A percentile compares a stretch with the other conserved stretches of the same genome.
Evolutionary conservation across 257 asterid species (phyloP).

Genomic region (Jacaranda copaia): DNA sequence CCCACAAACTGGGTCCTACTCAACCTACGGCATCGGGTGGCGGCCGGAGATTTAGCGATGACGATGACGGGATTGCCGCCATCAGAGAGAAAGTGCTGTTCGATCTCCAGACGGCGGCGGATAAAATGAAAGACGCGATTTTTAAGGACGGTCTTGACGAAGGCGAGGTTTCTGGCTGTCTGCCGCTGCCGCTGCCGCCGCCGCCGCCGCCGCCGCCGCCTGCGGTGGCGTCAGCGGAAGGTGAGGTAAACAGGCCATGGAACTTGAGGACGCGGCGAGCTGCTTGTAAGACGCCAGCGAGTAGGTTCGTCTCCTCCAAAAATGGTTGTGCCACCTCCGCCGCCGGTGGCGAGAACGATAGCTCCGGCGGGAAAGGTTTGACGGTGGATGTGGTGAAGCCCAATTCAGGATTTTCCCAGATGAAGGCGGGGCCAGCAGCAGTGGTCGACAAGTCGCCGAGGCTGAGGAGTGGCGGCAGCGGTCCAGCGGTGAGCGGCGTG

Average conservation of each 20-base stretch:
- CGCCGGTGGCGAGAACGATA: constrained; percentile 21
- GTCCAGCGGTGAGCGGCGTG: constrained; percentile 38
- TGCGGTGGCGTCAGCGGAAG: constrained; percentile 34
- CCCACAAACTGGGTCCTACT: constrained; percentile 22
- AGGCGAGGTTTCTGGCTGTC: constrained; percentile 28
- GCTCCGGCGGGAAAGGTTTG: constrained; percentile 24
- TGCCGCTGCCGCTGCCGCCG: constrained; percentile 38
- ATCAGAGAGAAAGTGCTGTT: constrained; percentile 67
- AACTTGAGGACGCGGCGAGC: constrained; percentile 71
- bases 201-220: constrained; percentile 37
- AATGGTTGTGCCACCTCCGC: constrained; percentile 23
- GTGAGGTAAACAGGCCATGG: constrained; percentile 51
- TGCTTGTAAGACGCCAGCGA: constrained; percentile 45
- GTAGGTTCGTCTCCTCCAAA: constrained; percentile 15
- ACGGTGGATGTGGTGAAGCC: constrained; percentile 34
- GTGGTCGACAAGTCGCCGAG: constrained; percentile 38
- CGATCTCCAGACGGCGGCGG: constrained; percentile 71
- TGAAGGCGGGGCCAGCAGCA: constrained; percentile 31
- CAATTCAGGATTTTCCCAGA: constrained; percentile 33
- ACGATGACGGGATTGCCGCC: constrained; percentile 61
- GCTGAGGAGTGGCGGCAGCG: constrained; percentile 37
- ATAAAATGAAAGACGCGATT: constrained; percentile 57
- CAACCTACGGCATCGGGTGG: constrained; percentile 36
- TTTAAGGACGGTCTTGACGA: constrained; percentile 47
- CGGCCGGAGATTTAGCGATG: constrained; percentile 25